phyloP scores from a whole-genome alignment of 2,329 filamentous ascomycete species.

The Delphinella strobiligena region DNA sequence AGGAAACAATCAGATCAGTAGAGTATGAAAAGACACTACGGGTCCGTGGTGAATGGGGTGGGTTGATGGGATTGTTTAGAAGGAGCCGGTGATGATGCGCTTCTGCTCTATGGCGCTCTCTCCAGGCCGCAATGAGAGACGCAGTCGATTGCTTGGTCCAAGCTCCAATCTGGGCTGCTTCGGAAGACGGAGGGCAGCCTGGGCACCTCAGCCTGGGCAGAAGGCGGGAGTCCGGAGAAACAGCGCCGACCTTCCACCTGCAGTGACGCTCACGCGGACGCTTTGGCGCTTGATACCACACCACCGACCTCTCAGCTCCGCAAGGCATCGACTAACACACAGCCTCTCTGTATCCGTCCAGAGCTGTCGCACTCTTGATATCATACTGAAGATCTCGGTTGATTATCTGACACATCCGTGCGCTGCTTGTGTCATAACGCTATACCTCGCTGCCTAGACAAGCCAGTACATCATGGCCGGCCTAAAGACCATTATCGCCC shows the following conservation, averaged over 20 bases:
- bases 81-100: background rate
- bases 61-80: no score
- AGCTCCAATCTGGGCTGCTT: no score
- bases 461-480: constrained; percentile 54
- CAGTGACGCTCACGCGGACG: background rate
- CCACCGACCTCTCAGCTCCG: background rate
- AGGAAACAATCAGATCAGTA: constrained; percentile 10
- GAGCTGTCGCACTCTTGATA: background rate
- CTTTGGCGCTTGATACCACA: background rate
- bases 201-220: no score
- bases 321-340: background rate
- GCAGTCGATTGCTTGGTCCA: background rate
- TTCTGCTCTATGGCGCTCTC: no score
- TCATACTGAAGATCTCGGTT: background rate
- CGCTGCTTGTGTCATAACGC: no score
- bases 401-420: no score
- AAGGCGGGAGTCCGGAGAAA: background rate
- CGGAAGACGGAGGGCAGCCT: background rate
- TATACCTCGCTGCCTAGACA: no score
- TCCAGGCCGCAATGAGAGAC: background rate
- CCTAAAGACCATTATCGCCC: constrained; percentile 96
- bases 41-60: no score
- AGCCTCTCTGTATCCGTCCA: background rate
- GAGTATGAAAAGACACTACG: background rate
- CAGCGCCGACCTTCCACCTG: no score